Evolutionary conservation across 805 yeast species (phyloP).

Genomic region (Saccharomycopsis sp.): DNA sequence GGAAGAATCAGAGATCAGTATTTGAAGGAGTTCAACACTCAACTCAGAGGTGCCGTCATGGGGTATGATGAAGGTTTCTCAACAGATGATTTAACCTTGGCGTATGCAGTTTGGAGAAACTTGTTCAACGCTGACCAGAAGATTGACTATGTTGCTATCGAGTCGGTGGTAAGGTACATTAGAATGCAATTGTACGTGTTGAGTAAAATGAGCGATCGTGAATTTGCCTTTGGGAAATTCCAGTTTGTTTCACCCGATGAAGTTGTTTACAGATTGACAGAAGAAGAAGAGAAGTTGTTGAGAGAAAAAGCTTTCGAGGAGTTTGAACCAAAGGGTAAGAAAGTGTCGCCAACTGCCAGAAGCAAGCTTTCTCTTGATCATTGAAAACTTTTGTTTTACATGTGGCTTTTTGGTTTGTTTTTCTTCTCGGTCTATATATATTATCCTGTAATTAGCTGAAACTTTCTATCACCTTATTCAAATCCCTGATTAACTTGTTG

Average conservation of each 20-base stretch:
- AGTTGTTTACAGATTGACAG: conserved; percentile 62
- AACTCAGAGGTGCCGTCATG: conserved; percentile 79
- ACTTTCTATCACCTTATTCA: conserved; percentile 8
- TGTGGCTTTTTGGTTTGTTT: neutral
- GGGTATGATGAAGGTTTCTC: conserved; percentile 89
- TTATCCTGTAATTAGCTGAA: conserved; percentile 1
- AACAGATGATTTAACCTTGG: conserved; percentile 69
- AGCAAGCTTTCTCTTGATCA: conserved; percentile 42
- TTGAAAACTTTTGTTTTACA: conserved; percentile 21
- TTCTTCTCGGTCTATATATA: neutral
- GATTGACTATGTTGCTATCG: conserved; percentile 74
- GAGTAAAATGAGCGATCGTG: conserved; percentile 79
- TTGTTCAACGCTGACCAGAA: conserved; percentile 77
- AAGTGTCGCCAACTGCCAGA: conserved; percentile 52
- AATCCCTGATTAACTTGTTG: conserved; percentile 3
- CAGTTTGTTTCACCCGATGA: conserved; percentile 75
- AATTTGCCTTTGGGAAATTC: conserved; percentile 87
- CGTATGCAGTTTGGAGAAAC: conserved; percentile 83
- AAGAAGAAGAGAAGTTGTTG: conserved; percentile 51
- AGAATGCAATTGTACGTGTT: conserved; percentile 85
- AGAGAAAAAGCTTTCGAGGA: conserved; percentile 41
- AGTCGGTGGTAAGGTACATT: conserved; percentile 81
- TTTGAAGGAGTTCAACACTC: conserved; percentile 83
- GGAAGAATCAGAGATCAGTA: conserved; percentile 78
- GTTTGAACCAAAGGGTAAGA: conserved; percentile 41